Percentiles rank a stretch among this genome's conserved stretches.
Evolutionary conservation across 2,329 filamentous ascomycete species (phyloP).

Genomic region (Ceratocystis huliohia): DNA sequence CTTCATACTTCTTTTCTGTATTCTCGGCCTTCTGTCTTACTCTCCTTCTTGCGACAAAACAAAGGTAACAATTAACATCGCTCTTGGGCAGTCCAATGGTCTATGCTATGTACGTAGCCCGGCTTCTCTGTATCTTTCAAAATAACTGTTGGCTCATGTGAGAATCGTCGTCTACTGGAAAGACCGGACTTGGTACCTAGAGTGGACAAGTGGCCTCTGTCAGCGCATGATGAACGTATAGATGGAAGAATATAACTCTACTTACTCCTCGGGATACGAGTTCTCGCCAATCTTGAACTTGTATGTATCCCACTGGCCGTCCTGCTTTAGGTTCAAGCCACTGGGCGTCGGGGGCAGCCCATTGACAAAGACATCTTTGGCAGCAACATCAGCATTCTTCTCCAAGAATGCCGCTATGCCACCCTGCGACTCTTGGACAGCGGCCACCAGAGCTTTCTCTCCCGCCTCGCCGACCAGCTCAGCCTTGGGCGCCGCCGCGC

Average conservation of each 20-base stretch:
- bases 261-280: conserved; percentile 58
- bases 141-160: conserved; percentile 20
- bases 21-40: neutral
- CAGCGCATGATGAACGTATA: conserved; percentile 24
- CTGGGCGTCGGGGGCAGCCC: conserved; percentile 80
- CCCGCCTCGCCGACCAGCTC: conserved; percentile 58
- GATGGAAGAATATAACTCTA: conserved; percentile 24
- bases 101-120: neutral
- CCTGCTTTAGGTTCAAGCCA: conserved; percentile 44
- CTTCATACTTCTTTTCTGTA: neutral
- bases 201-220: conserved; percentile 22
- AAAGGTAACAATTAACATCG: conserved; percentile 9
- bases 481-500: conserved; percentile 64
- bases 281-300: conserved; percentile 54
- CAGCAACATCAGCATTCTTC: conserved; percentile 39
- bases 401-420: conserved; percentile 48
- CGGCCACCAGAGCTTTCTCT: conserved; percentile 55
- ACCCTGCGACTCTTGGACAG: conserved; percentile 58
- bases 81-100: conserved; percentile 6
- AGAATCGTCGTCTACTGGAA: conserved; percentile 36
- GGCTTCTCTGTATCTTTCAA: conserved; percentile 23
- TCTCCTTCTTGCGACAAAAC: neutral
- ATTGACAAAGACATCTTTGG: conserved; percentile 52
- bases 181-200: conserved; percentile 51
- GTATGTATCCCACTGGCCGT: conserved; percentile 50